Base-by-base conservation (phyloP, 2,329 filamentous ascomycete species). In the Akanthomyces muscarius region DNA sequence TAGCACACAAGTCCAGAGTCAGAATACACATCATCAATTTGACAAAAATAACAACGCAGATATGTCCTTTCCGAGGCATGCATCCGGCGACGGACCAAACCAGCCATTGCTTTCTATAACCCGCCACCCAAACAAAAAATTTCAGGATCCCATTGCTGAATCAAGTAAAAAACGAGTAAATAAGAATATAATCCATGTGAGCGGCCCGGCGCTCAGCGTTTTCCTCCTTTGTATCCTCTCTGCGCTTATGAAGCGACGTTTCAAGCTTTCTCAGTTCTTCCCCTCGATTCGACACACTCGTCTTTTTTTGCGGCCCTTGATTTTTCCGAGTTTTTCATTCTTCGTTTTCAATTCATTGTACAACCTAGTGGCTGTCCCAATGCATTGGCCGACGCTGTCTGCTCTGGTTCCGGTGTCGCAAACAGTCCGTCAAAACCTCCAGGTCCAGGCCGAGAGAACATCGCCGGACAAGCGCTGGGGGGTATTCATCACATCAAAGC, bases 401-500 rank as follows among this genome's bases (percentile, higher is more conserved):
- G 18, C 54, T 21, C 56, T 30, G n/a, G 45, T 30, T 42, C 56
- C 33, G 3, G 30, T n/a, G 14, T 41, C 45, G 47, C 11, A 4
- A 14, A 60, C 21, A 18, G 10, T 23, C 28, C 13, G 21, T 51
- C 18, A 6, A 3, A 41, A 11, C 30, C 14, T 5, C 36, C 47
- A 25, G 25, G 21, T 16, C n/a, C 18, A 33, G 25, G 25, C 23
- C 57, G n/a, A 52, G 25, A 23, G 14, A 47, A 14, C 14, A 38
- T 38, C 14, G 4, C 33, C 33, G 7, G 42, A 18, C 45, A 69
- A 69, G 71, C 72, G 69, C 65, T 70, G 67, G 69, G 70, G 76
- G 76, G 76, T 78, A 79, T 79, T 76, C 77, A 72, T 79, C 76
- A 69, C 77, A 69, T 74, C 72, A 71, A 75, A 72, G 25, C 28